These are phyloP conservation scores for Fraxinus dipetala DNA, from an alignment of 305 asterid genomes.

Conservation along the genomic window DNA sequence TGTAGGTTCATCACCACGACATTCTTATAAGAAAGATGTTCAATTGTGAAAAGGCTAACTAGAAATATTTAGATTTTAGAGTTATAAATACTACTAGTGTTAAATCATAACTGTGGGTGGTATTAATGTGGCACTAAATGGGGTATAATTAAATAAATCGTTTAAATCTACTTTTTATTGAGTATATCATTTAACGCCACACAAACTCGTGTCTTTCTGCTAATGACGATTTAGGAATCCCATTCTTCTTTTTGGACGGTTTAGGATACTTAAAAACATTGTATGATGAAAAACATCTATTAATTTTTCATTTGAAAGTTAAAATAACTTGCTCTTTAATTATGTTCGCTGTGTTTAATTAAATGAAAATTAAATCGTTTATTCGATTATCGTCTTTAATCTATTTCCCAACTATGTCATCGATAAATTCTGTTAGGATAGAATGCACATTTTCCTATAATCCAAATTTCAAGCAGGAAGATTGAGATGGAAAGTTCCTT, in stretches of 20 bases:
- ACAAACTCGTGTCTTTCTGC: neutral
- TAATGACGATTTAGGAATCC: neutral
- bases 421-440: neutral
- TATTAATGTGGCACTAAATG: too few species aligned
- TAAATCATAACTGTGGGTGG: too few species aligned
- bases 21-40: neutral
- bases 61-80: neutral
- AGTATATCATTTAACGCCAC: neutral
- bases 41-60: neutral
- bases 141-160: too few species aligned
- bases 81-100: neutral
- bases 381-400: neutral
- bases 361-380: neutral
- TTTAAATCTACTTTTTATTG: neutral
- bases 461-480: neutral
- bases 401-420: neutral
- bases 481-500: slow-evolving; percentile 1
- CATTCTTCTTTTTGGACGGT: neutral
- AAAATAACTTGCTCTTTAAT: neutral
- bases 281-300: neutral
- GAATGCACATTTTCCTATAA: neutral
- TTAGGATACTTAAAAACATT: neutral
- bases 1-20: neutral
- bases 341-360: neutral
- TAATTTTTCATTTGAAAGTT: neutral